phyloP scores from a whole-genome alignment of 78 protist genomes.

The slime mould (Dictyostelium discoideum) region dicty_2.7 NC_007090.3:3682001-3682500 shows the following conservation, averaged over 20 bases:
- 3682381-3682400: neutral
- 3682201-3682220: neutral
- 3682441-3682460: neutral
- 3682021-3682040: slow-evolving; percentile 34
- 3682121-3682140: neutral
- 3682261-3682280: neutral
- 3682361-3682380: neutral
- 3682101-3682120: neutral
- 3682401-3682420: slow-evolving; percentile 10
- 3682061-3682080: slow-evolving; percentile 6
- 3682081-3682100: slow-evolving; percentile 10
- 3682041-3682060: slow-evolving; percentile 62
- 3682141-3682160: neutral
- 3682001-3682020: neutral
- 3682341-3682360: neutral
- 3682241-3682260: neutral
- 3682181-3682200: too few species aligned
- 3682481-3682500: neutral
- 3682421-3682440: slow-evolving; percentile 1
- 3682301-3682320: neutral
- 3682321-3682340: neutral
- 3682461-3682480: neutral
- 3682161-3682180: too few species aligned
- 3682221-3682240: neutral
- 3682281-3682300: neutral